These are phyloP conservation scores for Hypoxylon sp. DNA, from an alignment of 2,329 filamentous ascomycete genomes.

Conservation along the genomic window DNA sequence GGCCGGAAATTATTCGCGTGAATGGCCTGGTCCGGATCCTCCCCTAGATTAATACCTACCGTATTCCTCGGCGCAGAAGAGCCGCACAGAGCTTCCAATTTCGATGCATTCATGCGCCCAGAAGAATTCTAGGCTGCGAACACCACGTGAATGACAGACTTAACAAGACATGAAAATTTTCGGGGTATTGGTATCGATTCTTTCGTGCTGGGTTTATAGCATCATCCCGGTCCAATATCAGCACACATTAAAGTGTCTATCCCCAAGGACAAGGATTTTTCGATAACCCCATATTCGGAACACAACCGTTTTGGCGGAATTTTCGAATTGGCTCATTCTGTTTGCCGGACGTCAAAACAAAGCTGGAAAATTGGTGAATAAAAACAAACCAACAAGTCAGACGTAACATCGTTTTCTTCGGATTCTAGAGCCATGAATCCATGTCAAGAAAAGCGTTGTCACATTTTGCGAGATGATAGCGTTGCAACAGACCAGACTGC, in stretches of 20 bases:
- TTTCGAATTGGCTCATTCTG: slow-evolving; percentile 14
- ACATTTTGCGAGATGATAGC: slow-evolving; percentile 44
- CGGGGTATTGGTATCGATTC: slow-evolving; percentile 10
- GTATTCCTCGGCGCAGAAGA: slow-evolving; percentile 20
- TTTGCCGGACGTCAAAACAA: slow-evolving; percentile 17
- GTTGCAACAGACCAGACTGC: slow-evolving; percentile 36
- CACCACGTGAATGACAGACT: slow-evolving; percentile 25
- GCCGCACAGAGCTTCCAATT: slow-evolving; percentile 42
- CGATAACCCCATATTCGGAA: slow-evolving; percentile 32
- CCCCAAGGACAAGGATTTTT: slow-evolving; percentile 19
- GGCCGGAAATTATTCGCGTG: slow-evolving; percentile 37
- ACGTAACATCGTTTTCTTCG: slow-evolving; percentile 18
- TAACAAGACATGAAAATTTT: slow-evolving; percentile 10
- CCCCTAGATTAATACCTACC: slow-evolving; percentile 27
- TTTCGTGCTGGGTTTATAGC: slow-evolving; percentile 16
- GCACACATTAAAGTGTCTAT: slow-evolving; percentile 28
- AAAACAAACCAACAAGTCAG: slow-evolving; percentile 3
- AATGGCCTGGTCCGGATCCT: slow-evolving; percentile 27
- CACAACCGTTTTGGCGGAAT: slow-evolving; percentile 20
- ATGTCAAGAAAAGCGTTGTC: slow-evolving; percentile 31
- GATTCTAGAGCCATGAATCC: slow-evolving; percentile 20
- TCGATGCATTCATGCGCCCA: slow-evolving; percentile 36
- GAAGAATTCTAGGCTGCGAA: slow-evolving; percentile 30
- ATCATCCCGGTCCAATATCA: slow-evolving; percentile 34
- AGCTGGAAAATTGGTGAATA: slow-evolving; percentile 11